Evolutionary conservation across 177 flowering plant genomes (phyloP), one percentile per base, ranked within the genome.

Genomic region (Tripterygium wilfordii): DNA sequence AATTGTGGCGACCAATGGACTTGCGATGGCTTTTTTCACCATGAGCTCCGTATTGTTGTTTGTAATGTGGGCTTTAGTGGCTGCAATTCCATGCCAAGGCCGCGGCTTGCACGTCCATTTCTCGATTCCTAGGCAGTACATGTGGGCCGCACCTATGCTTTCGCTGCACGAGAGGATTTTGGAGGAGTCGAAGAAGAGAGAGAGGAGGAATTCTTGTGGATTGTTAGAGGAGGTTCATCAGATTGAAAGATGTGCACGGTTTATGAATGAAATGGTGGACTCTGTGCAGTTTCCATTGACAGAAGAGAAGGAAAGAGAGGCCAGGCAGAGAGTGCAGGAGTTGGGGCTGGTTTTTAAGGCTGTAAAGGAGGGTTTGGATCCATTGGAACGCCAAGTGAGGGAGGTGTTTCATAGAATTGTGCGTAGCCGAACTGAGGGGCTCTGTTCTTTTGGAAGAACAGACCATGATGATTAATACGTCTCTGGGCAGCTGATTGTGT

Each of bases 1-100:
- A 20, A 47, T 78, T 19, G 20, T 62, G 19, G 79, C 90, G 9
- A 70, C 88, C 0, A 65, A 57, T 53, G 90, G 95, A 8, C 68
- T 82, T 6, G 84, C 75, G 3, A 72, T 69, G 18, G 66, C 86
- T 22, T 82, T 84, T 24, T 92, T 49, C 40, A 76, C 91, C 0
- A 86, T 88, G 94, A 79, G 55, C 40, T 68, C 74, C 10, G 68
- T 91, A n/a, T 58, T 88, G 31, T 50, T 78, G 53, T 82, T 91
- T 45, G 88, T 79, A 36, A 85, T 78, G 89, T 88, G 96, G 98
- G 75, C 83, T 3, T 73, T 91, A 2, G 96, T 91, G 31, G 96
- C 98, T 6, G 95, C 96, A 1, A 85, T 85, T 21, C 98, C 98
- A 2, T 92, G 98, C 52, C 98, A 92, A 51, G 96, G 88, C 47